phyloP scores from a whole-genome alignment of 305 asterid species.

The Solanum hybrid region DNA sequence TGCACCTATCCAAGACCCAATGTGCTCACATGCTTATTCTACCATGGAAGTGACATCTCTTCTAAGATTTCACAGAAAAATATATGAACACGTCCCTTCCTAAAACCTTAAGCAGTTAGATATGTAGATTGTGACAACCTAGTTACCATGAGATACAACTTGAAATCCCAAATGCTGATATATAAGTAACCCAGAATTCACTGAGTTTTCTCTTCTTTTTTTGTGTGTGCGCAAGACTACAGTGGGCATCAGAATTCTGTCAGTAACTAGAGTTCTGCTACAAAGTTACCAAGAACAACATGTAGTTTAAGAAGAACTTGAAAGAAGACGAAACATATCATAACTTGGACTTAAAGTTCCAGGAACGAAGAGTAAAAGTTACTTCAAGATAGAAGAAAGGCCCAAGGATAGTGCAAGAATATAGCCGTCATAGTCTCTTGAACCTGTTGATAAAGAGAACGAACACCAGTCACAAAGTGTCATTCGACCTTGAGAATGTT shows the following conservation, averaged over 20 bases:
- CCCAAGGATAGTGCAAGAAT: constrained; percentile 89
- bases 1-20: neutral
- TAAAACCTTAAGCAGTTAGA: neutral
- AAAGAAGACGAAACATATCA: neutral
- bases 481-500: neutral
- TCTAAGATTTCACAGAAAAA: neutral
- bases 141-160: neutral
- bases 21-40: neutral
- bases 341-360: neutral
- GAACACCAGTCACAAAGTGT: neutral
- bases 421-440: constrained; percentile 59
- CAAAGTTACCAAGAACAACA: neutral
- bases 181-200: neutral
- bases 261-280: neutral
- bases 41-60: neutral
- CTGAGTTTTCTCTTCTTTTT: neutral
- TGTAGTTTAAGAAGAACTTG: neutral
- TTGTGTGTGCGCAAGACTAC: neutral
- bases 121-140: neutral
- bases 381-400: constrained; percentile 75
- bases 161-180: neutral
- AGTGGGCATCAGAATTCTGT: neutral
- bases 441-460: constrained; percentile 41
- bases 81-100: neutral
- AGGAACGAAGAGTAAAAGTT: constrained; percentile 23